Conservation (phyloP, 2,329 filamentous ascomycete genomes). For the Clarireedia paspali region DNA sequence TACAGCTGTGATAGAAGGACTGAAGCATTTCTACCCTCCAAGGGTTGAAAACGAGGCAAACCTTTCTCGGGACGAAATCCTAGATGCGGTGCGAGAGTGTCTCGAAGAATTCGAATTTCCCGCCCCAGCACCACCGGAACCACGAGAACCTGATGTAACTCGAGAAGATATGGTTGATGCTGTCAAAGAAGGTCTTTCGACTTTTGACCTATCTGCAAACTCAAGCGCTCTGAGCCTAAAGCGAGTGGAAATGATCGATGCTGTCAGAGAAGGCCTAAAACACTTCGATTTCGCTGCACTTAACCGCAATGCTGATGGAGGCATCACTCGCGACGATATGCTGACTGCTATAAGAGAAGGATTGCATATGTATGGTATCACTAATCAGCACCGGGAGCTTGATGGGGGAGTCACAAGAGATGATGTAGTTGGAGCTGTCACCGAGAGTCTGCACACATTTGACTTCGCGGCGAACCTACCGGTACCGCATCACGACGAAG, state of each 20-base stretch:
- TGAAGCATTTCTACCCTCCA: slow-evolving; percentile 74
- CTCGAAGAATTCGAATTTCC: slow-evolving; percentile 79
- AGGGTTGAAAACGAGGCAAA: slow-evolving; percentile 57
- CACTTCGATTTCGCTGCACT: slow-evolving; percentile 65
- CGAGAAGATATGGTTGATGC: slow-evolving; percentile 57
- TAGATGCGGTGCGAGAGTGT: slow-evolving; percentile 77
- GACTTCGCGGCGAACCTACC: slow-evolving; percentile 60
- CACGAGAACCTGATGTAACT: slow-evolving; percentile 45
- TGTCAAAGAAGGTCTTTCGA: slow-evolving; percentile 51
- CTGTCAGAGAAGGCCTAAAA: slow-evolving; percentile 78
- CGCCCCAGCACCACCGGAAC: slow-evolving; percentile 49
- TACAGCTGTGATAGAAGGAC: slow-evolving; percentile 73
- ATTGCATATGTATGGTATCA: slow-evolving; percentile 67
- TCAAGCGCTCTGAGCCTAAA: slow-evolving; percentile 30
- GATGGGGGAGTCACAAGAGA: slow-evolving; percentile 51
- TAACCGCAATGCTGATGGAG: slow-evolving; percentile 60
- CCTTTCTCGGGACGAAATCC: slow-evolving; percentile 74
- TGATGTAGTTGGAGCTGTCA: slow-evolving; percentile 78
- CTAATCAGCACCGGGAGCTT: slow-evolving; percentile 43
- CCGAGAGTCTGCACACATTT: slow-evolving; percentile 79
- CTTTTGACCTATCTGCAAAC: slow-evolving; percentile 38
- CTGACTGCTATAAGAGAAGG: slow-evolving; percentile 78
- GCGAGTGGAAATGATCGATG: slow-evolving; percentile 63
- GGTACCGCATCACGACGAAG: slow-evolving; percentile 44
- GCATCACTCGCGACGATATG: slow-evolving; percentile 76